A percentile compares a stretch with the other conserved stretches of the same genome.
Conservation (phyloP, 768 basidiomycete genomes). For the Pleurotus tuber-regium region DNA sequence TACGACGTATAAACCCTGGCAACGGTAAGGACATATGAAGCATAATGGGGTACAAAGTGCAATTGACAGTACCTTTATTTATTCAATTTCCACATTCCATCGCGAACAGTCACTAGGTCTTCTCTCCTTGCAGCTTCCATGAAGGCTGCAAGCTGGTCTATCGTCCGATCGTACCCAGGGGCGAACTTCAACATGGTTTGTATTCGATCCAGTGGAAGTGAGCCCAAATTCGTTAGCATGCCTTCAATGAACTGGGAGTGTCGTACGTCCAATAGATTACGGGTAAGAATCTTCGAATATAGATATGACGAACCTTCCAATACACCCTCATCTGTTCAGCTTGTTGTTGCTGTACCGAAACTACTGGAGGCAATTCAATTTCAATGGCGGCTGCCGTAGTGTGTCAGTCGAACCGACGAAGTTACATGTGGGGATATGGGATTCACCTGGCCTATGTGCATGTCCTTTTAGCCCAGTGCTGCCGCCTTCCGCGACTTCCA, state of each 20-base stretch:
- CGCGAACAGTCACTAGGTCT: constrained; percentile 66
- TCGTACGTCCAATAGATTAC: too few species aligned
- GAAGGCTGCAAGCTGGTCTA: constrained; percentile 76
- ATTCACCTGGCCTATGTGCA: constrained; percentile 23
- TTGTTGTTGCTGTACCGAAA: constrained; percentile 68
- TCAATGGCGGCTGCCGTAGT: constrained; percentile 23
- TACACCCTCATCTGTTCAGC: constrained; percentile 84
- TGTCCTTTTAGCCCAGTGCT: constrained; percentile 20
- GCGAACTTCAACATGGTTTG: constrained; percentile 86
- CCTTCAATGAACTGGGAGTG: constrained; percentile 75
- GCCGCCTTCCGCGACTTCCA: constrained; percentile 60
- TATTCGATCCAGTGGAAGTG: constrained; percentile 76
- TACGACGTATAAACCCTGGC: neutral
- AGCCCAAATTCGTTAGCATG: constrained; percentile 85
- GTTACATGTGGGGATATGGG: neutral
- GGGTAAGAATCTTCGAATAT: too few species aligned
- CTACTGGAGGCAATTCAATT: constrained; percentile 44
- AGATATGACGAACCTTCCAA: constrained; percentile 81
- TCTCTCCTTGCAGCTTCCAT: constrained; percentile 81
- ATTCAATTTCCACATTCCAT: constrained; percentile 66
- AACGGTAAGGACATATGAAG: neutral
- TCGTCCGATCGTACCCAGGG: constrained; percentile 74
- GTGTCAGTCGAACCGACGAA: neutral
- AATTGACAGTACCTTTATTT: constrained; percentile 23
- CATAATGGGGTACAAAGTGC: neutral